A percentile compares a stretch with the other conserved stretches of the same genome.
Evolutionary conservation across 306 rosid species (phyloP).

Genomic region (Ochetophila trinervis): DNA sequence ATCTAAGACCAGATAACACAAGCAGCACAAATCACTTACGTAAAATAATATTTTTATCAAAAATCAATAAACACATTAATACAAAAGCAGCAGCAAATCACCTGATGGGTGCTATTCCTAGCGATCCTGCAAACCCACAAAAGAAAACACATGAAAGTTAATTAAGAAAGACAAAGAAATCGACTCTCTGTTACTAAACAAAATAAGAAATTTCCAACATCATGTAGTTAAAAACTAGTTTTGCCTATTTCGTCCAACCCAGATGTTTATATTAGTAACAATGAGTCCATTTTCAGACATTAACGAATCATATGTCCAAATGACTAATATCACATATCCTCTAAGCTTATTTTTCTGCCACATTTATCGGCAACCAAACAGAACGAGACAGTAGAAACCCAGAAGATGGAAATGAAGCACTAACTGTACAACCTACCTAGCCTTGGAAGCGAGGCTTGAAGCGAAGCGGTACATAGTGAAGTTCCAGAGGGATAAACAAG

Average conservation of each 20-base stretch:
- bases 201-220: not conserved
- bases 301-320: not conserved
- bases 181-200: not conserved
- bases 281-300: not conserved
- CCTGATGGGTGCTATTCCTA: conserved; percentile 69
- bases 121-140: conserved; percentile 51
- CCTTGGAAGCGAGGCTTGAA: conserved; percentile 73
- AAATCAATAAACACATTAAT: not conserved
- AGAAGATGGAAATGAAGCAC: too few relatives aligned
- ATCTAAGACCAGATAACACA: conserved; percentile 35
- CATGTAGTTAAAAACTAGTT: too few relatives aligned
- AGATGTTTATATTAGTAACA: not conserved
- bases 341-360: not conserved
- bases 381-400: not conserved
- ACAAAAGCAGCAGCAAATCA: conserved; percentile 17
- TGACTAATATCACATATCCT: not conserved
- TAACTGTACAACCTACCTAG: conserved; percentile 44
- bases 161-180: not conserved
- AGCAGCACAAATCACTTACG: not conserved
- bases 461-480: conserved; percentile 82
- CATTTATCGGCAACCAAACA: conserved; percentile 7
- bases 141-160: not conserved
- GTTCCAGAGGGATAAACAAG: conserved; percentile 1
- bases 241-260: not conserved
- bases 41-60: not conserved